Evolutionary conservation across 345 rosid genomes (phyloP).

Genomic region (Cochlearia excelsa): DNA sequence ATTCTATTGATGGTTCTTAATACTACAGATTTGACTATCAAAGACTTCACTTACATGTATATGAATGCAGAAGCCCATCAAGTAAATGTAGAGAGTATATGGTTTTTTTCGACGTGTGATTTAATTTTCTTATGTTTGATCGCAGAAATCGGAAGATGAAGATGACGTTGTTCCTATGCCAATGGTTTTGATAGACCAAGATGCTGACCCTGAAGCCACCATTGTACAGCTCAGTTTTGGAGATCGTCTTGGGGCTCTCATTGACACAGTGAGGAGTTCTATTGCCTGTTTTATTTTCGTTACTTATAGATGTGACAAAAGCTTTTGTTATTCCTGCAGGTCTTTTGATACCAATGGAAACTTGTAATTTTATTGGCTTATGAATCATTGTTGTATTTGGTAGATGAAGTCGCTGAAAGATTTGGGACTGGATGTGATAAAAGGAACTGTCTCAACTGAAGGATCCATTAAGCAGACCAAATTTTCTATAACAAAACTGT

Average conservation of each 20-base stretch:
- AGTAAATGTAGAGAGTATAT: background rate
- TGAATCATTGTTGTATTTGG: conserved; percentile 14
- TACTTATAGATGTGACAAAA: background rate
- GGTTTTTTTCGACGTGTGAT: conserved; percentile 8
- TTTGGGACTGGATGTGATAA: conserved; percentile 81
- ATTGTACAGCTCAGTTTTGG: conserved; percentile 90
- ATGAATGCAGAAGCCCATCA: background rate
- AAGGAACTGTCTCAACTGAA: conserved; percentile 77
- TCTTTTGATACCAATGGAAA: background rate
- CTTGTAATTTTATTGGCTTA: conserved; percentile 15
- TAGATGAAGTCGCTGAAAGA: conserved; percentile 89
- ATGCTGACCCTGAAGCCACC: conserved; percentile 80
- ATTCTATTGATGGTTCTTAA: conserved; percentile 13
- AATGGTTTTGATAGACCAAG: conserved; percentile 82
- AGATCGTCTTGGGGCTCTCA: conserved; percentile 92
- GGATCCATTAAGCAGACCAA: conserved; percentile 76
- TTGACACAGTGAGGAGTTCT: conserved; percentile 66
- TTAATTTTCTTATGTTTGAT: conserved; percentile 34
- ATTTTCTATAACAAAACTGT: conserved; percentile 69
- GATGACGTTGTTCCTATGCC: conserved; percentile 36
- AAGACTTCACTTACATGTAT: background rate
- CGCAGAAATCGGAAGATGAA: conserved; percentile 55
- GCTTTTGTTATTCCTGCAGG: background rate
- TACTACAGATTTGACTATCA: background rate
- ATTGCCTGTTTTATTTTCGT: background rate